phyloP scores from a whole-genome alignment of 2,329 filamentous ascomycete genomes.

The Paraphoma sp. region DNA sequence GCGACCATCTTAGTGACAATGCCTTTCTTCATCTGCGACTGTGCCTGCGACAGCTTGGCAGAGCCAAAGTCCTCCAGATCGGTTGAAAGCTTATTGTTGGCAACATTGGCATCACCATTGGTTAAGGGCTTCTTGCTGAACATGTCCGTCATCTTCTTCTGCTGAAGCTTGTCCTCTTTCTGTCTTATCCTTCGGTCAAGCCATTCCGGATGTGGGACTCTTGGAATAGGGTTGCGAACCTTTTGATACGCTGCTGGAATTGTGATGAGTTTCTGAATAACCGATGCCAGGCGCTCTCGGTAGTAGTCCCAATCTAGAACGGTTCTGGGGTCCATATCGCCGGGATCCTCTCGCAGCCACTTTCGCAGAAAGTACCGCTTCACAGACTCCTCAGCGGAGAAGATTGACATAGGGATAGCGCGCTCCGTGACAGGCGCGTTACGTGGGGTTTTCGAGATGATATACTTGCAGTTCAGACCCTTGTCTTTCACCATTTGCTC shows the following conservation, averaged over 20 bases:
- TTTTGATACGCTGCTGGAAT: constrained; percentile 97
- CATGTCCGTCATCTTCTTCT: constrained; percentile 97
- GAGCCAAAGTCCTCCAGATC: constrained; percentile 84
- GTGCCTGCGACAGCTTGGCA: constrained; percentile 57
- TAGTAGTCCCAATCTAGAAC: constrained; percentile 99
- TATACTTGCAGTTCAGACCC: constrained; percentile 98
- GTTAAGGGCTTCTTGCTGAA: constrained; percentile 77
- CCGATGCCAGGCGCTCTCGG: constrained; percentile 89
- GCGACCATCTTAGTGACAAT: constrained; percentile 54
- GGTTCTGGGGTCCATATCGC: constrained; percentile 86
- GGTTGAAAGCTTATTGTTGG: constrained; percentile 61
- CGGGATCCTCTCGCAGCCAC: constrained; percentile 93
- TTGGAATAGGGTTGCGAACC: constrained; percentile 89
- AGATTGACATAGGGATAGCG: constrained; percentile 94
- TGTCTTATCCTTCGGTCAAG: constrained; percentile 89
- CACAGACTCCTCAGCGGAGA: constrained; percentile 87
- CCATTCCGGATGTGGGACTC: constrained; percentile 96
- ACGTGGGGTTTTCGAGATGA: constrained; percentile 87
- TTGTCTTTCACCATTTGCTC: constrained; percentile 99
- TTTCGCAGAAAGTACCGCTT: constrained; percentile 91
- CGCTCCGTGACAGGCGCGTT: constrained; percentile 93
- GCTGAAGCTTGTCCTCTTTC: constrained; percentile 97
- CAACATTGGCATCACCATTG: constrained; percentile 71
- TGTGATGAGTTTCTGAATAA: constrained; percentile 98
- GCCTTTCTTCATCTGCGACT: constrained; percentile 50